A percentile compares a stretch with the other conserved stretches of the same genome.
Evolutionary conservation across 1,139 yeast species (phyloP).

Genomic region (Candida sanyaensis): DNA sequence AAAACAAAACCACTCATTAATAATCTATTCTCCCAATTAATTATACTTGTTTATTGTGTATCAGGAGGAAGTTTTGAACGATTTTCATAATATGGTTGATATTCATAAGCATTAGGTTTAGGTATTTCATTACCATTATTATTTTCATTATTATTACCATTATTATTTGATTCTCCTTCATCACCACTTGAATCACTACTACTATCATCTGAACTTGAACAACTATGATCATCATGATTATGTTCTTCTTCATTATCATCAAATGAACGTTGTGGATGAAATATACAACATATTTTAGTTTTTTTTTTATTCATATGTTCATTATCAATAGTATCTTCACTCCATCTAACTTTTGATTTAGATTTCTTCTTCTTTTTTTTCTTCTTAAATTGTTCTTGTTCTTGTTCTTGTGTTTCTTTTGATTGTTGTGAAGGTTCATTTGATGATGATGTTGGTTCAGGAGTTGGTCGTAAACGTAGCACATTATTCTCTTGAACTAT

Average conservation of each 20-base stretch:
- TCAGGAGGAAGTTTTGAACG: constrained; percentile 17
- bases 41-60: not conserved
- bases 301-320: constrained; percentile 86
- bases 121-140: constrained; percentile 14
- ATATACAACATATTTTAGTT: constrained; percentile 93
- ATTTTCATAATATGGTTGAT: constrained; percentile 63
- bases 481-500: constrained; percentile 3
- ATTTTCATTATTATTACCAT: not conserved
- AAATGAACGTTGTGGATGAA: constrained; percentile 78
- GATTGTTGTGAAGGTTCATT: constrained; percentile 1
- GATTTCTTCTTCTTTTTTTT: constrained; percentile 24
- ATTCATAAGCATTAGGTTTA: constrained; percentile 73
- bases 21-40: not conserved
- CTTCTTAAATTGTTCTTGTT: constrained; percentile 1
- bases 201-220: constrained; percentile 34
- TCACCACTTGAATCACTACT: constrained; percentile 38
- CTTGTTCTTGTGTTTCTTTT: not conserved
- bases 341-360: constrained; percentile 71
- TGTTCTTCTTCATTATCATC: constrained; percentile 40
- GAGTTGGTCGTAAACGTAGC: constrained; percentile 7
- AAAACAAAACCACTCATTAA: no score
- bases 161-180: constrained; percentile 14
- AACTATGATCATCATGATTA: constrained; percentile 19
- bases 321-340: constrained; percentile 83
- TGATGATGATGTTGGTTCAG: constrained; percentile 3